Evolutionary conservation across 495 filamentous ascomycete genomes (phyloP).

Genomic region (Trichodelitschia bisporula): DNA sequence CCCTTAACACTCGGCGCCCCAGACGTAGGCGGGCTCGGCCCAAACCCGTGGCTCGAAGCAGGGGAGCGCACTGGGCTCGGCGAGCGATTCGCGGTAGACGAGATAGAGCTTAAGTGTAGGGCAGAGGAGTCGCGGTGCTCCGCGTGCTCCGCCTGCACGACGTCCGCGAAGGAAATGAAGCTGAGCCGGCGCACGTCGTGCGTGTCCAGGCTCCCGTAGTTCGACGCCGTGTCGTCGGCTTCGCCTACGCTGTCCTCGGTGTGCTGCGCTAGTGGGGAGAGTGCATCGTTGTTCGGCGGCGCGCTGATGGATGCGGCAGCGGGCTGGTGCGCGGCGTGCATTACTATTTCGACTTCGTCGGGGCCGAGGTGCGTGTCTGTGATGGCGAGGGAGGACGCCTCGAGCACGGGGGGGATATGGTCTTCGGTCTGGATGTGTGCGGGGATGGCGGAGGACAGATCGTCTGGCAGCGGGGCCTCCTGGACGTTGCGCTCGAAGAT

Average conservation of each 20-base stretch:
- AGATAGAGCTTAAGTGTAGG: slow-evolving; percentile 28
- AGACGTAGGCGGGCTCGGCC: slow-evolving; percentile 42
- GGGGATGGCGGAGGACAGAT: slow-evolving; percentile 53
- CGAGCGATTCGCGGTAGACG: slow-evolving; percentile 33
- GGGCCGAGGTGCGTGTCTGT: slow-evolving; percentile 52
- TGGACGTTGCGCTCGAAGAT: slow-evolving; percentile 92
- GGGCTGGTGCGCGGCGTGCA: slow-evolving; percentile 55
- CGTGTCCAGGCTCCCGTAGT: slow-evolving; percentile 47
- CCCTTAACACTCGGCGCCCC: slow-evolving; percentile 40
- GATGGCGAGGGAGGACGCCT: slow-evolving; percentile 72
- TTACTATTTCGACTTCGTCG: slow-evolving; percentile 74
- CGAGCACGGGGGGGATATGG: slow-evolving; percentile 71
- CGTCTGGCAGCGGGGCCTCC: slow-evolving; percentile 34
- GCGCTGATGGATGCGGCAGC: slow-evolving; percentile 29
- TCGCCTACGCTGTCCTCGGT: neutral
- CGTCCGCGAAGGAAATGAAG: slow-evolving; percentile 88
- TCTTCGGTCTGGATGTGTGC: slow-evolving; percentile 79
- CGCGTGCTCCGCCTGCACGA: slow-evolving; percentile 73
- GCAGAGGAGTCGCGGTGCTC: slow-evolving; percentile 33
- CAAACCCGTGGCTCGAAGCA: slow-evolving; percentile 30
- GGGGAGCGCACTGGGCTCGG: slow-evolving; percentile 50
- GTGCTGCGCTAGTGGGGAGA: slow-evolving; percentile 2
- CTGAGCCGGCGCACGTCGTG: slow-evolving; percentile 59
- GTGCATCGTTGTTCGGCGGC: slow-evolving; percentile 21
- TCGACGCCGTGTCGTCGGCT: slow-evolving; percentile 30